phyloP scores from a whole-genome alignment of 148 eudicot genomes.

The Silene conica region DNA sequence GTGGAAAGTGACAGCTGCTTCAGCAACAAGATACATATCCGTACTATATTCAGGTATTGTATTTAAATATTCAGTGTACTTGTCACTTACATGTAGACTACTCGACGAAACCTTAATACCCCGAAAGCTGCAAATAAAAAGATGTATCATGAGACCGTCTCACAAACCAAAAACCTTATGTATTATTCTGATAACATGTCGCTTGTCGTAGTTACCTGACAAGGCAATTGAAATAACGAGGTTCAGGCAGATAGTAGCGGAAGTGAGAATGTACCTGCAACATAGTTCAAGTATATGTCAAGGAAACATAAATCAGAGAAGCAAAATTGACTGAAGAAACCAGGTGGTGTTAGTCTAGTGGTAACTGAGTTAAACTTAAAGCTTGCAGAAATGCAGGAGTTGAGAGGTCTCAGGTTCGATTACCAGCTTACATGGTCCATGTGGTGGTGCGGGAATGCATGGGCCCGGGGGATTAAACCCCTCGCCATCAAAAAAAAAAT shows the following conservation, averaged over 20 bases:
- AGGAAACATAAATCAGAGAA: neutral
- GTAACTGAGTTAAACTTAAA: too few species aligned
- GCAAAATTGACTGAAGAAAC: neutral
- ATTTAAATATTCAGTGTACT: neutral
- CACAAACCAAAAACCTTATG: too few species aligned
- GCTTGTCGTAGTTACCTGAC: conserved; percentile 35
- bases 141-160: conserved; percentile 2
- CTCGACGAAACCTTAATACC: conserved; percentile 31
- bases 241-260: conserved; percentile 37
- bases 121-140: conserved; percentile 47
- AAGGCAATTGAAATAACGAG: conserved; percentile 45
- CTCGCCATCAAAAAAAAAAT: too few species aligned
- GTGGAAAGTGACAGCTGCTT: conserved; percentile 8
- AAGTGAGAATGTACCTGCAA: conserved; percentile 51
- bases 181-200: neutral
- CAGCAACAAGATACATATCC: neutral
- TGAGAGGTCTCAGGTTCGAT: too few species aligned
- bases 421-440: too few species aligned
- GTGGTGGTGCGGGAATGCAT: too few species aligned
- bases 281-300: neutral
- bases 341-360: too few species aligned
- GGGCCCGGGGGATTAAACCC: too few species aligned
- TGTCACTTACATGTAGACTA: conserved; percentile 41
- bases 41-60: neutral
- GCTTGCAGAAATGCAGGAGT: too few species aligned